phyloP scores from a whole-genome alignment of 2,329 filamentous ascomycete genomes.

The Leptographium radiaticola region DNA sequence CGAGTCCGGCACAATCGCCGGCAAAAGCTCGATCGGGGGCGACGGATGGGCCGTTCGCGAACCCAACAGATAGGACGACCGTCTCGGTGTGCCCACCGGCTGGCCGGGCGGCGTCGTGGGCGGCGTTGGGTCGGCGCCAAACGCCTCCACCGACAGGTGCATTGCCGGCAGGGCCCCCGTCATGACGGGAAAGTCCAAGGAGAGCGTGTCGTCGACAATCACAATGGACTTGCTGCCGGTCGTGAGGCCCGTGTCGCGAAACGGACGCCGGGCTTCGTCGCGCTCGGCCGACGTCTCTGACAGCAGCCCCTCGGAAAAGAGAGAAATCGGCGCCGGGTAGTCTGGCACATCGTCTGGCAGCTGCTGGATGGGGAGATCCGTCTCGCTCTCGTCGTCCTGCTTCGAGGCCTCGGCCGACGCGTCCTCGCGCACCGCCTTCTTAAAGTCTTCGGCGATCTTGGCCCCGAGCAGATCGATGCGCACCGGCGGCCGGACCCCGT shows the following conservation, averaged over 20 bases:
- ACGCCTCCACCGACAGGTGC: constrained; percentile 37
- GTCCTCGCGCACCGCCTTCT: constrained; percentile 58
- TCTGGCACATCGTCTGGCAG: constrained; percentile 15
- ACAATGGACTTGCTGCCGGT: constrained; percentile 81
- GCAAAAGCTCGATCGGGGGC: constrained; percentile 26
- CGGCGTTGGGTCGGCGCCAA: constrained; percentile 44
- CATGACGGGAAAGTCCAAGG: constrained; percentile 37
- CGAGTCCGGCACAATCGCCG: constrained; percentile 35
- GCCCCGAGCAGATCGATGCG: constrained; percentile 77
- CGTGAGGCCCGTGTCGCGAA: constrained; percentile 50
- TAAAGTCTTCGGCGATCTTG: constrained; percentile 65
- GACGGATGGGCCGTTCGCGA: constrained; percentile 28
- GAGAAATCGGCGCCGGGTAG: constrained; percentile 16
- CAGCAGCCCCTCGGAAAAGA: constrained; percentile 28
- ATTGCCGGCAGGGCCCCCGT: constrained; percentile 31
- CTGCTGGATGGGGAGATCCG: neutral
- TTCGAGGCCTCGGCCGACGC: constrained; percentile 15
- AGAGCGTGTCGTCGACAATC: constrained; percentile 60
- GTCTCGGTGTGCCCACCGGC: constrained; percentile 30
- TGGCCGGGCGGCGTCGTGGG: constrained; percentile 46
- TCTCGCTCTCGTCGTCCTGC: neutral
- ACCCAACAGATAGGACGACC: constrained; percentile 42
- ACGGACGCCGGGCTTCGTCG: constrained; percentile 21
- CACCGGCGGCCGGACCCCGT: constrained; percentile 36
- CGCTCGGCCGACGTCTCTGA: neutral